These are phyloP conservation scores for Xylariaceae sp. DNA, from an alignment of 2,329 filamentous ascomycete genomes.

Conservation along the genomic window DNA sequence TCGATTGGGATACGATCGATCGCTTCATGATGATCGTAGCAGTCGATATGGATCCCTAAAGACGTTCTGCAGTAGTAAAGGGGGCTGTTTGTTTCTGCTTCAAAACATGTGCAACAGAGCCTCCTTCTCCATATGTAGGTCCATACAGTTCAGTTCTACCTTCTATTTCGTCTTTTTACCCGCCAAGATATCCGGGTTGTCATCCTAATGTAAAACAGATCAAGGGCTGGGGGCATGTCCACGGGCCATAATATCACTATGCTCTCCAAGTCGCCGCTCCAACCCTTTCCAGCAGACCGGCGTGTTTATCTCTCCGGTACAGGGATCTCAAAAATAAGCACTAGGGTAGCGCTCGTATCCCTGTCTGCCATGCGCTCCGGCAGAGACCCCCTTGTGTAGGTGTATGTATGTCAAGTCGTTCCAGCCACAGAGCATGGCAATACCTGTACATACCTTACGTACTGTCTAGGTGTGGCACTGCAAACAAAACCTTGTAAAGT, in stretches of 20 bases:
- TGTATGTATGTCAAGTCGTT: slow-evolving; percentile 1
- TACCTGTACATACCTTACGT: not conserved
- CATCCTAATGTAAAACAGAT: slow-evolving; percentile 12
- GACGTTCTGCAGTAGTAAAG: too few relatives aligned
- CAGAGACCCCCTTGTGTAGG: slow-evolving; percentile 17
- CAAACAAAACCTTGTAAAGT: too few relatives aligned
- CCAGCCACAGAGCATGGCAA: not conserved
- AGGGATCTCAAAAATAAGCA: slow-evolving; percentile 28
- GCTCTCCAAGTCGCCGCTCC: not conserved
- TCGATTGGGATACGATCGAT: too few relatives aligned
- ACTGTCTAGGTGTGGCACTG: not conserved
- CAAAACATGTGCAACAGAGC: not conserved
- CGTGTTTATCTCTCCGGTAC: slow-evolving; percentile 30
- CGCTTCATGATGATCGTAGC: too few relatives aligned
- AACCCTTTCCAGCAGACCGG: slow-evolving; percentile 13
- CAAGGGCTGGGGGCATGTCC: slow-evolving; percentile 2
- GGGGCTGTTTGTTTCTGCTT: too few relatives aligned
- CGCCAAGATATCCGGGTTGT: slow-evolving; percentile 9
- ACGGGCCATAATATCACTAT: too few relatives aligned
- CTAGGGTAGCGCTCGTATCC: slow-evolving; percentile 21
- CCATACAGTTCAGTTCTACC: not conserved
- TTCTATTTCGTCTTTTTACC: not conserved
- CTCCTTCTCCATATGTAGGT: not conserved
- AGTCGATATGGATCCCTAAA: too few relatives aligned
- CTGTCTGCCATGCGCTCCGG: slow-evolving; percentile 21